These are phyloP conservation scores for Saccharomycopsis lassenensis DNA, from an alignment of 805 yeast genomes.

Conservation along the genomic window DNA sequence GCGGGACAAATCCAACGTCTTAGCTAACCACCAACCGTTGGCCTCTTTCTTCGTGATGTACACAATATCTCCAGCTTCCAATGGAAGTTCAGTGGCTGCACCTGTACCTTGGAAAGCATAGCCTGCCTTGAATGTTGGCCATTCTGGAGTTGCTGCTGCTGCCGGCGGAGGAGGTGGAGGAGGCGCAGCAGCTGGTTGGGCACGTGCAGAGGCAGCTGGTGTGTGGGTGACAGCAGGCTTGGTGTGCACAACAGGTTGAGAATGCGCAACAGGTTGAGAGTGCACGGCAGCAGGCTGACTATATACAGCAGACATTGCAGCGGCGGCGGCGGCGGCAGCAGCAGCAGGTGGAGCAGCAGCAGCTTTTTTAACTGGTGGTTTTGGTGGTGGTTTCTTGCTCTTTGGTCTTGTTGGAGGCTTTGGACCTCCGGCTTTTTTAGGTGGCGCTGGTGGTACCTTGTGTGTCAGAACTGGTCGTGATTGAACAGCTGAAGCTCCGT, in stretches of 20 bases:
- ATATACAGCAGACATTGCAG: too few species aligned
- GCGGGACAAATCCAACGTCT: conserved; percentile 55
- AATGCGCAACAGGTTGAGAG: conserved; percentile 9
- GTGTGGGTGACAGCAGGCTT: too few species aligned
- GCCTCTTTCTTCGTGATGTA: conserved; percentile 61
- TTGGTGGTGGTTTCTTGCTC: conserved; percentile 22
- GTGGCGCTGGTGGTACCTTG: not conserved
- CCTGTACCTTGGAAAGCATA: conserved; percentile 87
- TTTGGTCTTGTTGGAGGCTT: conserved; percentile 15
- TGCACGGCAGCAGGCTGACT: conserved; percentile 23
- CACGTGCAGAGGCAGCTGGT: conserved; percentile 19
- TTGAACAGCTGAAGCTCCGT: conserved; percentile 18
- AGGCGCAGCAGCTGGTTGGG: conserved; percentile 28
- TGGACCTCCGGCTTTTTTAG: not conserved
- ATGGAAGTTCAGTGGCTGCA: conserved; percentile 68
- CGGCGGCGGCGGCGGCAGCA: too few species aligned
- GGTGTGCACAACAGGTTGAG: conserved; percentile 17
- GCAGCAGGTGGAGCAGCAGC: conserved; percentile 29
- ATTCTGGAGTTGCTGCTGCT: conserved; percentile 45
- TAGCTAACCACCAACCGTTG: conserved; percentile 93
- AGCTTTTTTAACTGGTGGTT: conserved; percentile 24
- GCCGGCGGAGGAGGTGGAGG: conserved; percentile 77
- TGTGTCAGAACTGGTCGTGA: conserved; percentile 17
- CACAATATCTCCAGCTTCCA: conserved; percentile 65
- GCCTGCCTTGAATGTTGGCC: conserved; percentile 74